Evolutionary conservation across 192 early-diverging fungal genomes (phyloP), one percentile per base, ranked within the genome.

Genomic region (Kickxella alabastrina): DNA sequence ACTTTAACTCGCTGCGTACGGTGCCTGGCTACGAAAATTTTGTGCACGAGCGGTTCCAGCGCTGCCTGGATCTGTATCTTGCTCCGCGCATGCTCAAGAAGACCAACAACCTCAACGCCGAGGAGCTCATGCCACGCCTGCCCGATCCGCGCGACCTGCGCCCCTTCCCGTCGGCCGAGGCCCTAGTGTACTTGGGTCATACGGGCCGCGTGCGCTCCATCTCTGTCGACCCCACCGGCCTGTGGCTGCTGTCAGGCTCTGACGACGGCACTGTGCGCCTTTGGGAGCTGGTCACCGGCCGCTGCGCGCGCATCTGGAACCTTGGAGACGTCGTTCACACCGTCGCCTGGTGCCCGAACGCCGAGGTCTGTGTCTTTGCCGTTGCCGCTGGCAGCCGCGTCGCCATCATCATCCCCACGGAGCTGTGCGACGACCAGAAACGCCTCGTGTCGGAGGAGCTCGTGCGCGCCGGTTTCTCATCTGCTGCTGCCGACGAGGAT

Each of bases 51-150:
- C 81, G 93, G 39, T 99, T 98, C 72, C 85, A 97, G 59, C 80
- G 97, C 54, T 97, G 93, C 65, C 80, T 99, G 57, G 97, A 99
- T 62, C 77, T 99, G 47, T 99, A 99, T 61, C 78, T 99, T 43
- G 91, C 92, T 23, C 97, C 97, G 23, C 90, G 97, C 58, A 78
- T 89, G 42, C 62, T 81, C 38, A 91, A 87, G 69, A 93, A 95
- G 62, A 87, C 84, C 53, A 75, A 91, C 42, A 79, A 95, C 37
- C 83, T 93, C 47, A 88, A 98, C 60, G 85, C 89, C 18, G 95
- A 97, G 63, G 87, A 86, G 29, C 81, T 99, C 31, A 86, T 97
- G 41, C 97, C 95, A 46, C 93, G 93, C 69, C 84, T 99, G 21
- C 97, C 97, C 23, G 88, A 84, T 42, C 95, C 95, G 10, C 87